These are phyloP conservation scores for Silene conica DNA, from an alignment of 148 eudicot species.

Conservation along the genomic window DNA sequence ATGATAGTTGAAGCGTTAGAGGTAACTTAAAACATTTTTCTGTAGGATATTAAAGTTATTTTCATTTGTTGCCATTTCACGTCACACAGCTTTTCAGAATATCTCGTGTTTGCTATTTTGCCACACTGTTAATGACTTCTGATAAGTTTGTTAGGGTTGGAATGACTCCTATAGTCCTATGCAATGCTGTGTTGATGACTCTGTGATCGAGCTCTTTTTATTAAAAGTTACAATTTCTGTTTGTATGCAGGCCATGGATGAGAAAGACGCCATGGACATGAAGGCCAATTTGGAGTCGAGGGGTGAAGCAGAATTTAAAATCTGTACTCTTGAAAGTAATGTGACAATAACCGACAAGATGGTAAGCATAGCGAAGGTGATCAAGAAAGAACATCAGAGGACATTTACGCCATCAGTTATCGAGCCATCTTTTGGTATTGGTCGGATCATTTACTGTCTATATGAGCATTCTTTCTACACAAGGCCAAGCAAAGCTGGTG, in stretches of 20 bases:
- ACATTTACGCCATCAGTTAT: constrained; percentile 92
- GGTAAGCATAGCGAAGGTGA: constrained; percentile 75
- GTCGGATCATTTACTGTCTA: constrained; percentile 89
- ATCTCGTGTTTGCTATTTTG: not conserved
- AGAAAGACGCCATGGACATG: constrained; percentile 90
- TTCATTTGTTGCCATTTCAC: not conserved
- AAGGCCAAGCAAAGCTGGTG: constrained; percentile 76
- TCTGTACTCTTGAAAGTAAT: constrained; percentile 72
- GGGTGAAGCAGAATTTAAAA: constrained; percentile 64
- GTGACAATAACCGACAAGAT: constrained; percentile 70
- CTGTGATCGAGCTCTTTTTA: not conserved
- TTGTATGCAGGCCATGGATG: constrained; percentile 67
- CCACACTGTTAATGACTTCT: not conserved
- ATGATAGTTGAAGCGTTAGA: constrained; percentile 83
- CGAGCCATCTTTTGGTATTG: constrained; percentile 96
- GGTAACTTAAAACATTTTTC: constrained; percentile 35
- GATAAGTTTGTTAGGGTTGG: not conserved
- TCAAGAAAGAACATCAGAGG: constrained; percentile 80
- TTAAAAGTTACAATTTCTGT: not conserved
- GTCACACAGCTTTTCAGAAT: not conserved
- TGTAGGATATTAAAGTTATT: not conserved
- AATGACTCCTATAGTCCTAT: not conserved
- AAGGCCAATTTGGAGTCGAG: constrained; percentile 73
- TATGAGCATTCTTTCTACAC: constrained; percentile 87
- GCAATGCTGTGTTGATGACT: not conserved